phyloP scores from a whole-genome alignment of 164 flowering plant species.

The Tetrastigma voinierianum region DNA sequence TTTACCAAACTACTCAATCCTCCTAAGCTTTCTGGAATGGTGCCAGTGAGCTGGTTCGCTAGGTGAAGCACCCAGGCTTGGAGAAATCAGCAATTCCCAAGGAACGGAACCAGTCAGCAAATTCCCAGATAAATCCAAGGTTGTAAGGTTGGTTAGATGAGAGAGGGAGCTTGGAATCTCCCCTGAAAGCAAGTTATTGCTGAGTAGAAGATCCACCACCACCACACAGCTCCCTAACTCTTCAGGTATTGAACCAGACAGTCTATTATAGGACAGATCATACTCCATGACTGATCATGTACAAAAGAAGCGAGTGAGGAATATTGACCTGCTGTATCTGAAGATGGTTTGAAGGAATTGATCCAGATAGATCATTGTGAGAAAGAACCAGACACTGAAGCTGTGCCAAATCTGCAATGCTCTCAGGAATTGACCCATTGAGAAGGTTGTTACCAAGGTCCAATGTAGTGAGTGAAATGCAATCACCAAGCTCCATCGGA shows the following conservation, averaged over 20 bases:
- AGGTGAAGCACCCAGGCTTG: no score
- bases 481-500: constrained; percentile 53
- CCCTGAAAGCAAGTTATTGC: constrained; percentile 64
- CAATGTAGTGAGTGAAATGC: constrained; percentile 51
- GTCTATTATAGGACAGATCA: constrained; percentile 64
- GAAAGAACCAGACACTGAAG: constrained; percentile 76
- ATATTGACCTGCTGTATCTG: constrained; percentile 51
- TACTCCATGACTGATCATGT: constrained; percentile 66
- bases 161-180: constrained; percentile 60
- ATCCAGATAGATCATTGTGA: constrained; percentile 57
- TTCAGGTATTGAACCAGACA: constrained; percentile 68
- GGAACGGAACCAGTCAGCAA: constrained; percentile 54
- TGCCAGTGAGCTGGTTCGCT: constrained; percentile 51
- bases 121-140: constrained; percentile 67
- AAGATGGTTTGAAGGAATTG: constrained; percentile 48
- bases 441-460: constrained; percentile 66
- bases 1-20: constrained; percentile 53
- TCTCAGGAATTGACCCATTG: constrained; percentile 43
- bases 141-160: constrained; percentile 49
- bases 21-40: constrained; percentile 56
- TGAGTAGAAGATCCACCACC: constrained; percentile 54
- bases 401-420: constrained; percentile 37
- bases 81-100: constrained; percentile 34
- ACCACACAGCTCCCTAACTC: constrained; percentile 59
- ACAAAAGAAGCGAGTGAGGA: constrained; percentile 73